A percentile compares a stretch with the other conserved stretches of the same genome.
These are phyloP conservation scores for Colletotrichum kahawae DNA, from an alignment of 2,329 filamentous ascomycete genomes.

Conservation along the genomic window DNA sequence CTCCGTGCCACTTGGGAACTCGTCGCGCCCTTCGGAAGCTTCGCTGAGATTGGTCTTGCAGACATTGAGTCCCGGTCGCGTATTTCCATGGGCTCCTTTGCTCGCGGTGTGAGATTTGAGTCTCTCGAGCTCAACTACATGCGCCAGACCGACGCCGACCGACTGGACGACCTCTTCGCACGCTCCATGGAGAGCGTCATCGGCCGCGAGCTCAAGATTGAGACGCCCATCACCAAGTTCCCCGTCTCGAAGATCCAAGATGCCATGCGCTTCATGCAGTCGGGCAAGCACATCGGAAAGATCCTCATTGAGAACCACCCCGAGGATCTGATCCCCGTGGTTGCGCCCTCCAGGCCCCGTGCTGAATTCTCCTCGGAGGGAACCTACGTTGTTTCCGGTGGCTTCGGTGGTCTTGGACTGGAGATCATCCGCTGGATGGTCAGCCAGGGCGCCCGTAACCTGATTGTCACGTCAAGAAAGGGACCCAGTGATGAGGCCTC, in stretches of 20 bases:
- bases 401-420: constrained; percentile 3
- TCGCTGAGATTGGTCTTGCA: constrained; percentile 49
- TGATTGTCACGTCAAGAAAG: constrained; percentile 31
- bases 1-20: constrained; percentile 48
- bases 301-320: constrained; percentile 29
- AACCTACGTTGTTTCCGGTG: constrained; percentile 10
- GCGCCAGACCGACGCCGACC: constrained; percentile 50
- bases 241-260: constrained; percentile 27
- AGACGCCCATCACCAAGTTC: constrained; percentile 32
- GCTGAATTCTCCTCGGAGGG: background rate
- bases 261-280: constrained; percentile 41
- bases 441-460: constrained; percentile 31
- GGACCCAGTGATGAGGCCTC: constrained; percentile 19
- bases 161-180: constrained; percentile 30
- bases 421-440: constrained; percentile 30
- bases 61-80: constrained; percentile 44
- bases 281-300: constrained; percentile 43
- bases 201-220: constrained; percentile 24
- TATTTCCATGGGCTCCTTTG: constrained; percentile 51
- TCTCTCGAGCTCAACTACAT: constrained; percentile 41
- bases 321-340: background rate
- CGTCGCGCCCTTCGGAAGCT: constrained; percentile 48
- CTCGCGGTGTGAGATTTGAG: background rate
- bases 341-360: background rate
- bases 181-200: constrained; percentile 23